Evolutionary conservation across 257 asterid species (phyloP).

Genomic region (Cynanchum wilfordii): DNA sequence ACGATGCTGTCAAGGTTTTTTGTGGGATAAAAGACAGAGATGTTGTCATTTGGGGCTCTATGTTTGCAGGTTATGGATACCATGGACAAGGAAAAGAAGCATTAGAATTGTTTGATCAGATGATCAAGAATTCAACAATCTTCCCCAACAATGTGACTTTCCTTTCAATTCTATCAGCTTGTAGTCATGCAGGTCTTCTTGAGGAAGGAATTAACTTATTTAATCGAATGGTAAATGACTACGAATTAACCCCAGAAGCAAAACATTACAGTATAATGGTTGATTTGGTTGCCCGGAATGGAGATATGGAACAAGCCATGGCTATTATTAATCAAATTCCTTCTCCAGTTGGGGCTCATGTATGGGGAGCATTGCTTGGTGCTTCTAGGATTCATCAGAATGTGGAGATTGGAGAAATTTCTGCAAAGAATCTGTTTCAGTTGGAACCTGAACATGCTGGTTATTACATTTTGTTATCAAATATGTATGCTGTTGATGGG

Average conservation of each 20-base stretch:
- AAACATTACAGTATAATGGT: constrained; percentile 64
- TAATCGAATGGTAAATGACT: constrained; percentile 48
- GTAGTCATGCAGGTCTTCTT: constrained; percentile 69
- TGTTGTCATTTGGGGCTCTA: constrained; percentile 67
- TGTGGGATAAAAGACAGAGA: constrained; percentile 32
- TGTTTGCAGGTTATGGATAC: constrained; percentile 62
- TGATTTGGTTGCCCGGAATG: constrained; percentile 62
- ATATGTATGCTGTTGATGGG: constrained; percentile 53
- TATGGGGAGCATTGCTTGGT: constrained; percentile 73
- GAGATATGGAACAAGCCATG: constrained; percentile 58
- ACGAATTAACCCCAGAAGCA: constrained; percentile 39
- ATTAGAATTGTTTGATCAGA: constrained; percentile 40
- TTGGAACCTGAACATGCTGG: constrained; percentile 42
- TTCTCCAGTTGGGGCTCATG: constrained; percentile 34
- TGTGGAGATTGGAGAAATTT: constrained; percentile 49
- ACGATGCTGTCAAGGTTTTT: constrained; percentile 45
- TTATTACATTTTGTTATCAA: constrained; percentile 49
- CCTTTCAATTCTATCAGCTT: constrained; percentile 60
- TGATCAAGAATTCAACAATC: constrained; percentile 39
- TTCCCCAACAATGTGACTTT: constrained; percentile 55
- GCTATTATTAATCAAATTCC: constrained; percentile 38
- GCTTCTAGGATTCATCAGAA: constrained; percentile 54
- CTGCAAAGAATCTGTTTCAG: constrained; percentile 40
- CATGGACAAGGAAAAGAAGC: constrained; percentile 67
- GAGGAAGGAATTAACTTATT: constrained; percentile 57